phyloP scores from a whole-genome alignment of 148 eudicot species.

The Spergularia marina region DNA sequence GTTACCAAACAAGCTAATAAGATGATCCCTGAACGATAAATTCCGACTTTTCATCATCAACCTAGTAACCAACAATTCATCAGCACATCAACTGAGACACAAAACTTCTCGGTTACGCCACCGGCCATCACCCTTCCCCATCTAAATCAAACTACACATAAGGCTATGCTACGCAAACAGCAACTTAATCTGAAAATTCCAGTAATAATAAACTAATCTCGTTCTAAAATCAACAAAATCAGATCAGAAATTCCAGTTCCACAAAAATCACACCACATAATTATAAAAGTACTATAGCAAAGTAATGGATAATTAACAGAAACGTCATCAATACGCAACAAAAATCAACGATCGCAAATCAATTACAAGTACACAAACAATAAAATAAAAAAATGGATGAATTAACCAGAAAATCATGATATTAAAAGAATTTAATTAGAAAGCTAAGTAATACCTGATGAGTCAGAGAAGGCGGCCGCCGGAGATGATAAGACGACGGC shows the following conservation, averaged over 20 bases:
- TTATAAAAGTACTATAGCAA: neutral
- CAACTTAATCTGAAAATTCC: too few species aligned
- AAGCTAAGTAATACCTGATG: neutral
- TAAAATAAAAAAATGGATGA: neutral
- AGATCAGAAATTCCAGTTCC: neutral
- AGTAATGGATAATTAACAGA: neutral
- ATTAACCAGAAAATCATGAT: neutral
- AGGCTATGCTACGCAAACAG: too few species aligned
- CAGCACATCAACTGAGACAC: too few species aligned
- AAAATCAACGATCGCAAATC: neutral
- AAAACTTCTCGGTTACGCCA: too few species aligned
- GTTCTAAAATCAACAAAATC: neutral
- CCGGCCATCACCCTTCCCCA: too few species aligned
- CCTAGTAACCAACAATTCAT: too few species aligned
- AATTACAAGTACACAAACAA: neutral
- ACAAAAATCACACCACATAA: neutral
- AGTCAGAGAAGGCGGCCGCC: neutral
- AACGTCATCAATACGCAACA: neutral
- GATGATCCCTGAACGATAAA: too few species aligned
- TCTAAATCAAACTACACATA: too few species aligned
- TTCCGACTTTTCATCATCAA: too few species aligned
- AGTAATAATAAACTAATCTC: too few species aligned
- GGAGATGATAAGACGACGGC: too few species aligned
- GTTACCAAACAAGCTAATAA: too few species aligned
- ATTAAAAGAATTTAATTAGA: neutral